Conservation (phyloP, 2,329 filamentous ascomycete genomes). For the Seiridium unicorne region DNA sequence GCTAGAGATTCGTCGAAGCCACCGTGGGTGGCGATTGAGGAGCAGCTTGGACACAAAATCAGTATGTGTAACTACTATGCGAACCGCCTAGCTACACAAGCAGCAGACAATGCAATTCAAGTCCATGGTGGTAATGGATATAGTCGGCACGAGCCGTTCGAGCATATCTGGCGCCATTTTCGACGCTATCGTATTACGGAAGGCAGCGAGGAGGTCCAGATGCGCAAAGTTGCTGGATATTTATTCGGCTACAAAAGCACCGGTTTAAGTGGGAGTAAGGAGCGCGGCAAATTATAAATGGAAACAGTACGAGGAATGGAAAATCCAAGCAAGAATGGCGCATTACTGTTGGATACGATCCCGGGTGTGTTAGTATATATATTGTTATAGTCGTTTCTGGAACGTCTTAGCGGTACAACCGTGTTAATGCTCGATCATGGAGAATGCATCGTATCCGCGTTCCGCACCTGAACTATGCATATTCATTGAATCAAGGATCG, state of each 20-base stretch:
- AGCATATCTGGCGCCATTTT: conserved; percentile 66
- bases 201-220: conserved; percentile 64
- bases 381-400: no score
- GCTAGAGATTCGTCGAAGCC: conserved; percentile 21
- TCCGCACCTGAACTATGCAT: no score
- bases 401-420: no score
- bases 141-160: conserved; percentile 57
- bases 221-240: conserved; percentile 62
- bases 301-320: not conserved
- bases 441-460: no score
- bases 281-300: not conserved
- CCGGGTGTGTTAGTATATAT: no score
- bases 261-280: conserved; percentile 50
- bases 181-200: conserved; percentile 63
- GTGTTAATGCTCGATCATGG: no score
- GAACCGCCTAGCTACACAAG: conserved; percentile 58
- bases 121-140: conserved; percentile 61
- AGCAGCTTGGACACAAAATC: conserved; percentile 58
- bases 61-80: conserved; percentile 68
- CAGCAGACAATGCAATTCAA: conserved; percentile 62
- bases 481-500: no score
- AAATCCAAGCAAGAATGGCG: no score
- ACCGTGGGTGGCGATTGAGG: conserved; percentile 53
- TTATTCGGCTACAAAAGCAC: conserved; percentile 63
- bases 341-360: no score